Evolutionary conservation across 169 alveolate genomes (phyloP).

Genomic region (Eimeria falciformis): DNA sequence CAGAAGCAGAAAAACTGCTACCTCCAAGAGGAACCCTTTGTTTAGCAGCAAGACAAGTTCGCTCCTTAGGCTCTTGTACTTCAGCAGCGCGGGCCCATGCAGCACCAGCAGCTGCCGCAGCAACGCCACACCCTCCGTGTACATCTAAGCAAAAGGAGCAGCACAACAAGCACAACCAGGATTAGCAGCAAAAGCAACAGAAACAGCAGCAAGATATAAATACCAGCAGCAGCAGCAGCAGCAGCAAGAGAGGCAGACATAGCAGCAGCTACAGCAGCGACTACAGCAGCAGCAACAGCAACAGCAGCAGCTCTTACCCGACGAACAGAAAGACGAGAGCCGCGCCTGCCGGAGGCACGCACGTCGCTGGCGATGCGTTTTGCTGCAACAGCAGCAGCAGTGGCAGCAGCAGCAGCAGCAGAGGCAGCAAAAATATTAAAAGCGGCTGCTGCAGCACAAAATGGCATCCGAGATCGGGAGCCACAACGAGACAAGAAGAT

Average conservation of each 20-base stretch:
- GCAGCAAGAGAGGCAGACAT: not conserved
- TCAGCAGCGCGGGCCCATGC: slow-evolving; percentile 65
- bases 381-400: slow-evolving; percentile 63
- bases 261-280: not conserved
- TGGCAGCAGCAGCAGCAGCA: slow-evolving; percentile 51
- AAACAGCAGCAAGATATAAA: not conserved
- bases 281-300: slow-evolving; percentile 34
- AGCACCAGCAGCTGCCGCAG: slow-evolving; percentile 59
- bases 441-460: slow-evolving; percentile 20
- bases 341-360: slow-evolving; percentile 19
- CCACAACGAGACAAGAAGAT: no score
- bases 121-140: slow-evolving; percentile 7
- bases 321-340: slow-evolving; percentile 54
- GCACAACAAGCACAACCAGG: not conserved
- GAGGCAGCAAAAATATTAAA: not conserved
- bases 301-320: slow-evolving; percentile 26
- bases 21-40: slow-evolving; percentile 42
- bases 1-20: slow-evolving; percentile 29
- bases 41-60: not conserved
- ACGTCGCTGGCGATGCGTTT: slow-evolving; percentile 26
- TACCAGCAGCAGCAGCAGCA: not conserved
- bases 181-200: no score
- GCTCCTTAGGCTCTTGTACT: slow-evolving; percentile 5
- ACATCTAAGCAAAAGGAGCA: not conserved
- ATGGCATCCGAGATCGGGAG: not conserved